A percentile compares a stretch with the other conserved stretches of the same genome.
phyloP scores from a whole-genome alignment of 495 filamentous ascomycete genomes.

The Filosporella fistucella region DNA sequence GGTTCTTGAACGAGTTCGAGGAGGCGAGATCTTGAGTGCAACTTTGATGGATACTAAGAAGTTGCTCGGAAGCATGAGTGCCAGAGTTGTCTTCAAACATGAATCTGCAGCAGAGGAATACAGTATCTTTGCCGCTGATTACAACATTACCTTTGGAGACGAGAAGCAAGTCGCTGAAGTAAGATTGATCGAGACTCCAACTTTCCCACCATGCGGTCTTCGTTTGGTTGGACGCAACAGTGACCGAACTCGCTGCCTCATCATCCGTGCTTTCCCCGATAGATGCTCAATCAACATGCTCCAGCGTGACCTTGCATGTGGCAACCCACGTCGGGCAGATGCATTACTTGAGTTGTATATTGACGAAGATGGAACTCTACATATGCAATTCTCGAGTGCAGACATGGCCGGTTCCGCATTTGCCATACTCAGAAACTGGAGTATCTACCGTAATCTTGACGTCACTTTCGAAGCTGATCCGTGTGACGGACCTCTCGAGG shows the following conservation, averaged over 20 bases:
- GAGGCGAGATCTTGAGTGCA: conserved; percentile 10
- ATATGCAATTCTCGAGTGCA: conserved; percentile 19
- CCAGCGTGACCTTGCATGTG: neutral
- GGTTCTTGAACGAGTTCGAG: conserved; percentile 15
- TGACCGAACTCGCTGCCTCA: conserved; percentile 10
- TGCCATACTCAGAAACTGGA: neutral
- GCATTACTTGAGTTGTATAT: conserved; percentile 14
- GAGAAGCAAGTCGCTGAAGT: neutral
- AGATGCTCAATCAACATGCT: conserved; percentile 7
- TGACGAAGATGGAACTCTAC: conserved; percentile 13
- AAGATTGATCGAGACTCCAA: conserved; percentile 15
- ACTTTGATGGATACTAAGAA: conserved; percentile 8
- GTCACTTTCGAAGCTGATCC: conserved; percentile 15
- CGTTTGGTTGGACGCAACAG: too few relatives aligned
- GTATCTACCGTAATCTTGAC: neutral
- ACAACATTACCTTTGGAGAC: conserved; percentile 8
- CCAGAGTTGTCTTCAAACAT: conserved; percentile 10
- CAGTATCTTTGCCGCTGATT: neutral
- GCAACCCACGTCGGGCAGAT: neutral
- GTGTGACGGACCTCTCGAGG: conserved; percentile 15
- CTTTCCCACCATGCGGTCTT: conserved; percentile 10
- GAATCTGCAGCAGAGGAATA: conserved; percentile 10
- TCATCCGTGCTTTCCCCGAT: conserved; percentile 7
- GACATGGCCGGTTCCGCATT: conserved; percentile 4
- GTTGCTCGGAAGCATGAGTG: conserved; percentile 1